phyloP scores from a whole-genome alignment of 2,329 filamentous ascomycete species.

The Fusarium kyushuense region DNA sequence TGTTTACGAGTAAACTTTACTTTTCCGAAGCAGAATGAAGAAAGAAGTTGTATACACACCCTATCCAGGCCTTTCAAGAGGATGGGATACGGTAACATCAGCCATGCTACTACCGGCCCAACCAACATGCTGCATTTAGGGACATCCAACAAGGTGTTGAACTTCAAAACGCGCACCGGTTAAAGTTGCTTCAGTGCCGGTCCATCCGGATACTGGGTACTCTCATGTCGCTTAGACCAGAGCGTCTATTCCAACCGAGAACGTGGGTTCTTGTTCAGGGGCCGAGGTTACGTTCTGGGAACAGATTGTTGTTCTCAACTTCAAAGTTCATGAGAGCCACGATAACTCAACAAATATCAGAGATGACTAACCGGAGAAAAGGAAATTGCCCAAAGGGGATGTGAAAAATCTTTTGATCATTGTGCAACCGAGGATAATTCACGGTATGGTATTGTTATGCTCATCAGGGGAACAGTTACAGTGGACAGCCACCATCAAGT shows the following conservation, averaged over 20 bases:
- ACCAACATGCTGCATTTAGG: neutral
- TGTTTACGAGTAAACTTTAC: neutral
- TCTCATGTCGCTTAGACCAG: slow-evolving; percentile 2
- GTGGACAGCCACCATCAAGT: slow-evolving; percentile 9
- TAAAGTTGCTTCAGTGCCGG: neutral
- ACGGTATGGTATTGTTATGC: slow-evolving; percentile 6
- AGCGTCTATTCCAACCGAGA: neutral
- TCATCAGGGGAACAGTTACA: slow-evolving; percentile 18
- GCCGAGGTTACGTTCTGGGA: slow-evolving; percentile 34
- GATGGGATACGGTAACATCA: slow-evolving; percentile 1
- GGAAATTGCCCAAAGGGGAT: slow-evolving; percentile 38
- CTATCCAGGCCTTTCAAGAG: neutral
- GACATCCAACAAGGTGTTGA: neutral
- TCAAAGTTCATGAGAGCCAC: neutral
- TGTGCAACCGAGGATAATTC: slow-evolving; percentile 40
- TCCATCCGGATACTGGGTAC: slow-evolving; percentile 1
- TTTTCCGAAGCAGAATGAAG: neutral
- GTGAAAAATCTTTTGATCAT: slow-evolving; percentile 8
- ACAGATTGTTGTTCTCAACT: neutral
- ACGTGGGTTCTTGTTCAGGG: slow-evolving; percentile 1
- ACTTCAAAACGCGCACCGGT: neutral
- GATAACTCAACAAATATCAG: slow-evolving; percentile 12
- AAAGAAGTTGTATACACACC: neutral
- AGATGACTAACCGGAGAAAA: slow-evolving; percentile 35
- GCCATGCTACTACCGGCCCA: neutral